These are phyloP conservation scores for Pythium biforme DNA, from an alignment of 352 stramenopile species.

Conservation along the genomic window DNA sequence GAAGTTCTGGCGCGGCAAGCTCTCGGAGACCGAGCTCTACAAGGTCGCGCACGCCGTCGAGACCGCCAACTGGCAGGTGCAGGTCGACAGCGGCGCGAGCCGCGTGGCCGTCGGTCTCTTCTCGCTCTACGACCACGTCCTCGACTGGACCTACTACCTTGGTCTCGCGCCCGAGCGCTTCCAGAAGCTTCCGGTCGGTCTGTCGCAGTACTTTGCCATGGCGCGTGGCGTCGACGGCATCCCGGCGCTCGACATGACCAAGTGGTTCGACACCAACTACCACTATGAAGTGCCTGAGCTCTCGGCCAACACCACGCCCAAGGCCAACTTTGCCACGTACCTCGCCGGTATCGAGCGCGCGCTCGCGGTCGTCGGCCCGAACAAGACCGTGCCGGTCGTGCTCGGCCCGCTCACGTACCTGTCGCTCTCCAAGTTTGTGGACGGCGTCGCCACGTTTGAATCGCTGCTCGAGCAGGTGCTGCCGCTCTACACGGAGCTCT, in stretches of 20 bases:
- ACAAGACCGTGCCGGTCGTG: slow-evolving; percentile 82
- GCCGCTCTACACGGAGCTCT: slow-evolving; percentile 76
- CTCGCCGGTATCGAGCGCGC: slow-evolving; percentile 74
- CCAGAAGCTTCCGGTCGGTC: slow-evolving; percentile 48
- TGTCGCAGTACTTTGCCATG: slow-evolving; percentile 90
- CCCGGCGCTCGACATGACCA: slow-evolving; percentile 92
- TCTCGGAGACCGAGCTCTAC: slow-evolving; percentile 80
- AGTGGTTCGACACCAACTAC: slow-evolving; percentile 96
- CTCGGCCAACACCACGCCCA: slow-evolving; percentile 60
- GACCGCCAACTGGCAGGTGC: slow-evolving; percentile 83
- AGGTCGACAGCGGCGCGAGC: slow-evolving; percentile 73
- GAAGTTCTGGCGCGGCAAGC: slow-evolving; percentile 90
- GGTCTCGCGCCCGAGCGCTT: slow-evolving; percentile 80
- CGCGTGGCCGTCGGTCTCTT: slow-evolving; percentile 86
- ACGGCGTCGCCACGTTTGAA: slow-evolving; percentile 51
- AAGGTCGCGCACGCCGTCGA: slow-evolving; percentile 73
- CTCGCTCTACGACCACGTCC: slow-evolving; percentile 91
- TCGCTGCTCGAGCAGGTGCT: slow-evolving; percentile 70
- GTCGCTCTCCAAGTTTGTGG: slow-evolving; percentile 79
- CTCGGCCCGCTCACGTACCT: slow-evolving; percentile 85
- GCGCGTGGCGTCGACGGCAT: slow-evolving; percentile 88
- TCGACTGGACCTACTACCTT: slow-evolving; percentile 87
- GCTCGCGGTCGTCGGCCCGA: slow-evolving; percentile 66
- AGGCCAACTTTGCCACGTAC: slow-evolving; percentile 82
- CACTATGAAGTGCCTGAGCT: slow-evolving; percentile 94